Evolutionary conservation across 352 stramenopile genomes (phyloP).

Genomic region (Pythium rhizo-oryzae): DNA sequence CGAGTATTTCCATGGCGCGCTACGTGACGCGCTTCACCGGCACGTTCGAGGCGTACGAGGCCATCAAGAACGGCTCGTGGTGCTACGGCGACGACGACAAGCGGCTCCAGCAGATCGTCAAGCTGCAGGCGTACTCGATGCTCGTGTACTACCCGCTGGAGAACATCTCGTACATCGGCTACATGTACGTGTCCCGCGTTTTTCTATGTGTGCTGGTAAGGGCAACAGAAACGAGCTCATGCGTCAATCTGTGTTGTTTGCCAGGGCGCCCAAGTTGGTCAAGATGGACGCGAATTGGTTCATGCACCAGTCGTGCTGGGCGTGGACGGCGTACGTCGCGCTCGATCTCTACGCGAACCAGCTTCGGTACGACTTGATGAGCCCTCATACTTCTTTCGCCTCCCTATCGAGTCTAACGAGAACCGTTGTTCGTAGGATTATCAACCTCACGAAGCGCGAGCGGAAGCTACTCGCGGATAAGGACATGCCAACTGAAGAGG

Average conservation of each 20-base stretch:
- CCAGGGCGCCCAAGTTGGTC: slow-evolving; percentile 73
- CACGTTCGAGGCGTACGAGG: slow-evolving; percentile 68
- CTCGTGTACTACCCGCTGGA: slow-evolving; percentile 87
- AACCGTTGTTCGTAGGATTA: slow-evolving; percentile 42
- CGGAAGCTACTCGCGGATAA: slow-evolving; percentile 52
- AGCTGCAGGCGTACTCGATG: slow-evolving; percentile 78
- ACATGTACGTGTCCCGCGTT: slow-evolving; percentile 53
- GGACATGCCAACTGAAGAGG: slow-evolving; percentile 57
- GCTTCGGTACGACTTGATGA: slow-evolving; percentile 56
- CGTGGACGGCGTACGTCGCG: slow-evolving; percentile 75
- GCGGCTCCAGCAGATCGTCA: slow-evolving; percentile 57
- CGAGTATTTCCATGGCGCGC: slow-evolving; percentile 76
- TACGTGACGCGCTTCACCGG: slow-evolving; percentile 83
- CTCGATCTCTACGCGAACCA: slow-evolving; percentile 82
- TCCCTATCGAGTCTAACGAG: not conserved
- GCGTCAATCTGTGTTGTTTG: too few relatives aligned
- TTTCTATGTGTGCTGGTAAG: too few relatives aligned
- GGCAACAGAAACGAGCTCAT: too few relatives aligned
- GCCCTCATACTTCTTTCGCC: not conserved
- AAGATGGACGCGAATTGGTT: slow-evolving; percentile 72
- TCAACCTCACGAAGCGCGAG: slow-evolving; percentile 59
- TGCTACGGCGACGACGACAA: slow-evolving; percentile 76
- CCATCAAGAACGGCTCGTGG: slow-evolving; percentile 79
- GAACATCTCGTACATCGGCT: slow-evolving; percentile 82
- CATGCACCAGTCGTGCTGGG: slow-evolving; percentile 71